phyloP scores from a whole-genome alignment of 805 yeast species.

The Sungouiella thailandica region DNA sequence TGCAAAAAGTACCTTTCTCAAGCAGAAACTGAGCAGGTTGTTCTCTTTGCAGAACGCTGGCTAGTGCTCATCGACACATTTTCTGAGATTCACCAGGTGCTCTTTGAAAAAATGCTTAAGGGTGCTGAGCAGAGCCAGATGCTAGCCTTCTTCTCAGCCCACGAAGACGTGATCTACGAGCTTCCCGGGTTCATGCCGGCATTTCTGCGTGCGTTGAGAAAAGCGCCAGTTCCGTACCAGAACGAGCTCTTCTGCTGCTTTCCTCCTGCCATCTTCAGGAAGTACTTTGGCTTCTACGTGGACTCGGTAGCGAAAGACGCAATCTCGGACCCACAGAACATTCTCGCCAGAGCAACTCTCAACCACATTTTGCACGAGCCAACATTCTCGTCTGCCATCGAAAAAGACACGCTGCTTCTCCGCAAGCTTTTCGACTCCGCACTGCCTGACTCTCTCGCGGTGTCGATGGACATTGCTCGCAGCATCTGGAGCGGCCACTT shows the following conservation, averaged over 20 bases:
- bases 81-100: constrained; percentile 17
- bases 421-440: constrained; percentile 11
- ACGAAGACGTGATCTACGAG: constrained; percentile 7
- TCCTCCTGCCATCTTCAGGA: constrained; percentile 8
- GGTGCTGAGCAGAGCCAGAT: constrained; percentile 1
- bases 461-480: constrained; percentile 5
- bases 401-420: constrained; percentile 30
- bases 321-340: neutral
- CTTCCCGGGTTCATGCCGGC: constrained; percentile 5
- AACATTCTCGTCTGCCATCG: constrained; percentile 50
- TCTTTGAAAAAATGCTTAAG: constrained; percentile 4
- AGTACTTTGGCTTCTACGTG: constrained; percentile 6
- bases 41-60: constrained; percentile 43
- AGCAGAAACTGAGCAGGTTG: constrained; percentile 3
- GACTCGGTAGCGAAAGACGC: constrained; percentile 2
- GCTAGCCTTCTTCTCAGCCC: constrained; percentile 2
- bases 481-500: constrained; percentile 12
- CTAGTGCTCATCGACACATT: constrained; percentile 38
- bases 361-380: constrained; percentile 44
- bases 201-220: constrained; percentile 4
- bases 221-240: neutral
- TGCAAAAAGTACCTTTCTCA: constrained; percentile 9
- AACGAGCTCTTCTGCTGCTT: constrained; percentile 4
- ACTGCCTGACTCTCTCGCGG: constrained; percentile 1
- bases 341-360: constrained; percentile 20